Evolutionary conservation across 192 early-diverging fungal species (phyloP), one percentile per base, ranked within the genome.

Genomic region (Lobosporangium transversale): DNA sequence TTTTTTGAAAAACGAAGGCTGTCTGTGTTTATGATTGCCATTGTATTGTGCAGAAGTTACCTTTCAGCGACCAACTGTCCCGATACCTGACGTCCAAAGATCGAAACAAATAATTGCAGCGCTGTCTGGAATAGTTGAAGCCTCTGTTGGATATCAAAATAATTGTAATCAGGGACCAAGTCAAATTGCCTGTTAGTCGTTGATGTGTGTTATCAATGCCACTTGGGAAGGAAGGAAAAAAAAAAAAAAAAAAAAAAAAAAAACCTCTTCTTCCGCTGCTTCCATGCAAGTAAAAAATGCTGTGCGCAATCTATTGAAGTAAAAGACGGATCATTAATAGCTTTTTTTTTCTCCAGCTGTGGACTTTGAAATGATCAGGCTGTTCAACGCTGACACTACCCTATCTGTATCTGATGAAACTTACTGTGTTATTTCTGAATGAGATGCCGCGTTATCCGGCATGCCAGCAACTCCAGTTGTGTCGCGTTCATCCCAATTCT

Each of bases 271-370:
- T 18, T 76, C 52, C 44, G 57, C 73, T 10, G 73, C 52, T 20
- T 76, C 73, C 73, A 76, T 76, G 36, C 73, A 76, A 45, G 58
- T 51, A 67, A 76, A 76, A 53, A 76, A 76, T 11, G 73, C 59
- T 15, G 45, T 48, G 10, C 73, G 73, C 47, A 76, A 27, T 53
- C 73, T 76, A 66, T 7, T 3, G 37, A 30, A 26, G 21, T 60
- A 57, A 35, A 27, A n/a, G n/a, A n/a, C n/a, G n/a, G n/a, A n/a
- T n/a, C n/a, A n/a, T n/a, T n/a, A n/a, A n/a, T n/a, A 56, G 21
- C 48, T 21, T 21, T 36, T 32, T 15, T 14, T 21, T 49, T 30
- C n/a, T n/a, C n/a, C n/a, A n/a, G n/a, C n/a, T n/a, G n/a, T n/a
- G n/a, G n/a, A n/a, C n/a, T n/a, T n/a, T n/a, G n/a, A n/a, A n/a